A percentile compares a stretch with the other conserved stretches of the same genome.
These are phyloP conservation scores for Chalara sp. DNA, from an alignment of 2,329 filamentous ascomycete genomes.

Conservation along the genomic window DNA sequence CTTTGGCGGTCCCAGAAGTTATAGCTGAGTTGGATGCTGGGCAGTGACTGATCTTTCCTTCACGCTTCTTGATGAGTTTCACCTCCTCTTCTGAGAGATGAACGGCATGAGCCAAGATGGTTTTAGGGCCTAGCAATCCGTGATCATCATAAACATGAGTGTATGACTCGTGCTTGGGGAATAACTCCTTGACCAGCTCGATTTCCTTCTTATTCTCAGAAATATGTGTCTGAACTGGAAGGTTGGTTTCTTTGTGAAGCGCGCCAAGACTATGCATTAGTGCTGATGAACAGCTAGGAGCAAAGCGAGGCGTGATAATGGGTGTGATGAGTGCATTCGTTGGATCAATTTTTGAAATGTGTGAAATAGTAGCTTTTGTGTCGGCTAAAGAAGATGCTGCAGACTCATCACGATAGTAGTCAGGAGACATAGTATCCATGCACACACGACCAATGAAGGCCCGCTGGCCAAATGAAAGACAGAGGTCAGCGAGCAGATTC, in stretches of 20 bases:
- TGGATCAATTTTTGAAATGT: constrained; percentile 65
- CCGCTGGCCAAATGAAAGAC: constrained; percentile 71
- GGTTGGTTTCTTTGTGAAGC: constrained; percentile 52
- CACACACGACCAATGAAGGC: constrained; percentile 92
- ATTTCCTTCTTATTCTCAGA: constrained; percentile 76
- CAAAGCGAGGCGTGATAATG: constrained; percentile 72
- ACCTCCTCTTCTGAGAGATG: constrained; percentile 66
- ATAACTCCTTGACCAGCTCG: constrained; percentile 60
- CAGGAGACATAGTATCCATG: constrained; percentile 77
- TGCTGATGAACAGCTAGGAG: constrained; percentile 51
- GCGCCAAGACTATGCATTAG: constrained; percentile 58
- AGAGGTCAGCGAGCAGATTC: constrained; percentile 84
- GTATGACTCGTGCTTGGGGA: constrained; percentile 60
- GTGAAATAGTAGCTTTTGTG: constrained; percentile 53
- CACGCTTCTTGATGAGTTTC: constrained; percentile 50
- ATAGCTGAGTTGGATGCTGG: constrained; percentile 81
- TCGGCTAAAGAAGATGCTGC: constrained; percentile 48
- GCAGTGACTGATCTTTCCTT: constrained; percentile 73
- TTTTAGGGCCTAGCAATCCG: constrained; percentile 63
- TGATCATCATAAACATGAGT: constrained; percentile 71
- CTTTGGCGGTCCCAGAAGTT: constrained; percentile 69
- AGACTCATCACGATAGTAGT: constrained; percentile 72
- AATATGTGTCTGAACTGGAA: constrained; percentile 84
- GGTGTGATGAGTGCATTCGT: constrained; percentile 59
- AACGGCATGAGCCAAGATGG: constrained; percentile 80